phyloP scores from a whole-genome alignment of 2,329 filamentous ascomycete genomes.

The Trichophyton verrucosum region DNA sequence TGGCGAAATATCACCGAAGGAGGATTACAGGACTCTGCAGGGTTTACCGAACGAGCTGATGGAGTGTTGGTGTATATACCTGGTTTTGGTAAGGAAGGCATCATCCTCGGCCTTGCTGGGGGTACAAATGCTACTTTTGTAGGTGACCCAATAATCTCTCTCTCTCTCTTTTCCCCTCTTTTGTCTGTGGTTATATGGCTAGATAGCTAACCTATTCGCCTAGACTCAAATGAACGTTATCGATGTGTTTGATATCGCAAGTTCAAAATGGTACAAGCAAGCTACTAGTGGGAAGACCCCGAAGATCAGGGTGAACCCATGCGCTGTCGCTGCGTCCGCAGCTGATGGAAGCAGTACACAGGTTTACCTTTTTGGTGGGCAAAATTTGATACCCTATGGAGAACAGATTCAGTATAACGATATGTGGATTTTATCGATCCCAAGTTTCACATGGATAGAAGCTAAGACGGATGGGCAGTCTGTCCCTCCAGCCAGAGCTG shows the following conservation, averaged over 20 bases:
- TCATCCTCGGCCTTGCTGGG: slow-evolving; percentile 65
- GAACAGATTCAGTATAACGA: slow-evolving; percentile 53
- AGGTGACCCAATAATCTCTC: slow-evolving; percentile 17
- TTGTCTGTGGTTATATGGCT: background rate
- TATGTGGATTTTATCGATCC: slow-evolving; percentile 68
- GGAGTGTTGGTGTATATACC: slow-evolving; percentile 63
- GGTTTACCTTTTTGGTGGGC: slow-evolving; percentile 66
- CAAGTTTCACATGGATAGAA: slow-evolving; percentile 67
- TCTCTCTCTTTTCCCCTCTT: background rate
- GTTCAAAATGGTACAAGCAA: slow-evolving; percentile 61
- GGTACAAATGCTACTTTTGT: slow-evolving; percentile 57
- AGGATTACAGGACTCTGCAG: slow-evolving; percentile 51
- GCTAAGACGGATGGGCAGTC: slow-evolving; percentile 42
- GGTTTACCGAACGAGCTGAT: slow-evolving; percentile 62
- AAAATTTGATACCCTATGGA: slow-evolving; percentile 54
- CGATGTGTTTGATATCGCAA: slow-evolving; percentile 68
- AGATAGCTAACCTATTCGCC: background rate
- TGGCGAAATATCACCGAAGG: slow-evolving; percentile 65
- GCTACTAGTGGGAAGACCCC: slow-evolving; percentile 49
- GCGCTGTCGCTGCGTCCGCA: slow-evolving; percentile 61
- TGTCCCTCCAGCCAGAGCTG: slow-evolving; percentile 49
- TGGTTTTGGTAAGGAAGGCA: slow-evolving; percentile 60
- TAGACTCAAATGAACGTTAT: slow-evolving; percentile 57
- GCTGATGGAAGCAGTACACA: slow-evolving; percentile 64
- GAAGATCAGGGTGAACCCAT: slow-evolving; percentile 50